Base-by-base conservation (phyloP, 495 filamentous ascomycete genomes). In the Penicillium macrosclerotiorum region DNA sequence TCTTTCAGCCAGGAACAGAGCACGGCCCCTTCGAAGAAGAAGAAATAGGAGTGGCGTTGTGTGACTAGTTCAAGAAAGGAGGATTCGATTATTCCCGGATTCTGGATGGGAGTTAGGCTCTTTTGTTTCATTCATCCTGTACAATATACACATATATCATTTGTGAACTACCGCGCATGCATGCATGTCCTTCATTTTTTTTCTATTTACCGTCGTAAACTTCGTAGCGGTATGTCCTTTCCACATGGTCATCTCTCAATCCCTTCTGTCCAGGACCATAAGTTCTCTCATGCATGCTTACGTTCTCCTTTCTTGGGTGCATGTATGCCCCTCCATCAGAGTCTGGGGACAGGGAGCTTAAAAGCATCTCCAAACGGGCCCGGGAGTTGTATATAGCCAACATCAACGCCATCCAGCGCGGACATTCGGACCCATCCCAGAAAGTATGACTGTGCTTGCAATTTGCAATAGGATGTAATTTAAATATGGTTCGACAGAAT, bases 301-400 rank as follows among this genome's bases (percentile, higher is more conserved):
- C 30, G 55, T 43, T 42, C 18, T 66, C 14, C n/a, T 33, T 55
- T 23, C 54, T 57, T 16, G 49, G 43, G 14, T 31, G 51, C 34
- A 11, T n/a, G n/a, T n/a, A n/a, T n/a, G n/a, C n/a, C n/a, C n/a
- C n/a, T n/a, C n/a, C n/a, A n/a, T n/a, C n/a, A n/a, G 19, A 67
- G 9, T 54, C 61, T 35, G 30, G 60, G 48, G 6, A 54, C n/a
- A 43, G 52, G 45, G 30, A 63, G 25, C 56, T 79, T 71, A 42
- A 72, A 64, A 8, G 78, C 63, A 50, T 80, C 78, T 37, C 72
- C 62, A 57, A 82, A 82, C 1, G 74, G 69, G 26, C 69, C 65
- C 0, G 78, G 78, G 40, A 71, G 48, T 16, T 52, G 44, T 9
- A 43, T 39, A n/a, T n/a, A n/a, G n/a, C n/a, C n/a, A n/a, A n/a